phyloP scores from a whole-genome alignment of 2,329 filamentous ascomycete genomes.

The Microcera coccophila region DNA sequence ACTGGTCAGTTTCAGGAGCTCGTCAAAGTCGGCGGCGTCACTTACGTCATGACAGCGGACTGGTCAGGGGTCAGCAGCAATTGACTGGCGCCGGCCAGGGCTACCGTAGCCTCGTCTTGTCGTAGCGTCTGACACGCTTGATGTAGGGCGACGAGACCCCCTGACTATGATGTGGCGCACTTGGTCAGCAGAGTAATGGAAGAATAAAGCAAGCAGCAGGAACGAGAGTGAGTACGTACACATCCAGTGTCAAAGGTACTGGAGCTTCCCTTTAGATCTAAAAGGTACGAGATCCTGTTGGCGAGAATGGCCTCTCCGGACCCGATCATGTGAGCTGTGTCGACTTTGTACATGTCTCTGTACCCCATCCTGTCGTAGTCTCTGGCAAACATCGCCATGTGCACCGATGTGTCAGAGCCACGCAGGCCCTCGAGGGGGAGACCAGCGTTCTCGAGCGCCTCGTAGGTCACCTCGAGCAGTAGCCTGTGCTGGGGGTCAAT shows the following conservation, averaged over 20 bases:
- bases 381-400: slow-evolving; percentile 44
- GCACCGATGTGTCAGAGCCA: slow-evolving; percentile 48
- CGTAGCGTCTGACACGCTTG: slow-evolving; percentile 33
- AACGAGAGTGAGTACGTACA: too few species aligned
- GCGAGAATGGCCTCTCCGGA: slow-evolving; percentile 26
- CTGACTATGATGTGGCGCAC: slow-evolving; percentile 27
- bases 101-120: slow-evolving; percentile 41
- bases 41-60: slow-evolving; percentile 31
- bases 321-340: slow-evolving; percentile 29
- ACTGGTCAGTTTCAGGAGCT: background rate
- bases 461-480: slow-evolving; percentile 34
- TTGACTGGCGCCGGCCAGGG: slow-evolving; percentile 35
- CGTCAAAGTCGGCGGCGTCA: slow-evolving; percentile 1
- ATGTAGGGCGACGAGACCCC: slow-evolving; percentile 29
- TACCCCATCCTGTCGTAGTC: slow-evolving; percentile 45
- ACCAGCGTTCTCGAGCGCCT: slow-evolving; percentile 34
- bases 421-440: slow-evolving; percentile 31
- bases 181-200: too few species aligned
- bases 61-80: background rate
- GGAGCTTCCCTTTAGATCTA: slow-evolving; percentile 35
- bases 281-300: slow-evolving; percentile 37
- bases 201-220: slow-evolving; percentile 33
- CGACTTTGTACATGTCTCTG: background rate
- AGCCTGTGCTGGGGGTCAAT: slow-evolving; percentile 34
- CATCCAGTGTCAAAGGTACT: slow-evolving; percentile 33